Percentiles rank a stretch among this genome's conserved stretches.
Evolutionary conservation across 805 yeast genomes (phyloP).

Genomic region (Crinitomyces ghanaensis): DNA sequence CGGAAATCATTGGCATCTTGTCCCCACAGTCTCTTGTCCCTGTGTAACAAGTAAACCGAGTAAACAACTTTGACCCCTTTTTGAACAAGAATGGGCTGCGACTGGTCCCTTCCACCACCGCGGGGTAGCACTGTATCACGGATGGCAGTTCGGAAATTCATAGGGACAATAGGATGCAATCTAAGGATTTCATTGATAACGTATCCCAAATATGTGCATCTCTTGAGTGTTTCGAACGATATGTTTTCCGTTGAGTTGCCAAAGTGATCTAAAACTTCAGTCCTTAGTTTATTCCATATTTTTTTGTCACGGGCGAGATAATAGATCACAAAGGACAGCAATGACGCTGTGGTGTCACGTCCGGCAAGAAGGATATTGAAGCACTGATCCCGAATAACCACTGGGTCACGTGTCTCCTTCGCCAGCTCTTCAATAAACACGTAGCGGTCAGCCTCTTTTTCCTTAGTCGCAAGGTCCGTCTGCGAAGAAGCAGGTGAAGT

Average conservation of each 20-base stretch:
- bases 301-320: conserved; percentile 34
- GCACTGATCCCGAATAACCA: conserved; percentile 38
- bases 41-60: conserved; percentile 34
- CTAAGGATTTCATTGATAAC: conserved; percentile 40
- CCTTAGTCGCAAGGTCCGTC: conserved; percentile 8
- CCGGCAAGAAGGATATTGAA: conserved; percentile 43
- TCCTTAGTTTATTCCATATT: conserved; percentile 27
- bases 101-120: conserved; percentile 38
- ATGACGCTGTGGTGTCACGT: conserved; percentile 44
- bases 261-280: conserved; percentile 28
- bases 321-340: conserved; percentile 34
- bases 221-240: conserved; percentile 40
- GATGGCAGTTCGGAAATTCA: conserved; percentile 35
- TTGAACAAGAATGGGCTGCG: conserved; percentile 31
- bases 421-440: conserved; percentile 38
- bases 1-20: conserved; percentile 33
- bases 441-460: conserved; percentile 26
- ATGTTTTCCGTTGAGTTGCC: conserved; percentile 20
- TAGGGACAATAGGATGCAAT: conserved; percentile 41
- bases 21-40: conserved; percentile 32
- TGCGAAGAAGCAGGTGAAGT: conserved; percentile 33
- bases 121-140: conserved; percentile 39
- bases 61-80: conserved; percentile 35
- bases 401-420: conserved; percentile 37
- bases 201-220: conserved; percentile 35